Evolutionary conservation across 331 rosid genomes (phyloP).

Genomic region (Pyrus hybrid): DNA sequence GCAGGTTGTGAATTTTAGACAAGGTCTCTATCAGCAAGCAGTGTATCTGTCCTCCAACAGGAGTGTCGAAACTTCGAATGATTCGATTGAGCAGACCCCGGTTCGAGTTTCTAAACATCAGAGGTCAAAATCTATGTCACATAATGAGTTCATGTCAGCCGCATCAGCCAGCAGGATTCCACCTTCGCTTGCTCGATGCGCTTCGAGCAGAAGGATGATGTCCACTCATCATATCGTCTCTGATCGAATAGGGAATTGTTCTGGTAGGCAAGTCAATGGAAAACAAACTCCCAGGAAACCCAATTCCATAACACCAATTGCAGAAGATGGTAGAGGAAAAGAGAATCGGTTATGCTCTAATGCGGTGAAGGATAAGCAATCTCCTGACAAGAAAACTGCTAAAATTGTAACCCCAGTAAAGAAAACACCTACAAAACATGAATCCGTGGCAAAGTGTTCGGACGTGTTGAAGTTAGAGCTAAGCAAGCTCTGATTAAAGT

Average conservation of each 20-base stretch:
- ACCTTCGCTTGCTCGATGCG: constrained; percentile 61
- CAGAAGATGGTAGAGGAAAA: constrained; percentile 59
- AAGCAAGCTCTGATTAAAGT: constrained; percentile 1
- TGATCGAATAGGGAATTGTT: constrained; percentile 25
- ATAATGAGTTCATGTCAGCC: constrained; percentile 47
- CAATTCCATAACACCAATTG: constrained; percentile 29
- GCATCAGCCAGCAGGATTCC: constrained; percentile 31
- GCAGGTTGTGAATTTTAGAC: constrained; percentile 75
- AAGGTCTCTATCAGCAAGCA: constrained; percentile 83
- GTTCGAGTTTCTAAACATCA: constrained; percentile 56
- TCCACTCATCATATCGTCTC: constrained; percentile 28
- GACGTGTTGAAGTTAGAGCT: constrained; percentile 54
- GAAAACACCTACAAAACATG: constrained; percentile 47
- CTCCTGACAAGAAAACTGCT: constrained; percentile 49
- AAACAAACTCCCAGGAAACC: constrained; percentile 37
- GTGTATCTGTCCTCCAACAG: constrained; percentile 55
- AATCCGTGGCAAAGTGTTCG: constrained; percentile 33
- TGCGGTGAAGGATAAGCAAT: constrained; percentile 40
- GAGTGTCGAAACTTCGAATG: constrained; percentile 38
- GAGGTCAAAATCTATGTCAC: constrained; percentile 65
- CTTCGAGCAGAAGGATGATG: constrained; percentile 55
- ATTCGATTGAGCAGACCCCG: constrained; percentile 34
- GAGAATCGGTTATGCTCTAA: constrained; percentile 54
- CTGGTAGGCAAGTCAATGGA: constrained; percentile 29
- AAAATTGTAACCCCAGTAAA: constrained; percentile 39